Evolutionary conservation across 305 asterid genomes (phyloP), one percentile per base, ranked within the genome.

Genomic region (Fraxinus baroniana): DNA sequence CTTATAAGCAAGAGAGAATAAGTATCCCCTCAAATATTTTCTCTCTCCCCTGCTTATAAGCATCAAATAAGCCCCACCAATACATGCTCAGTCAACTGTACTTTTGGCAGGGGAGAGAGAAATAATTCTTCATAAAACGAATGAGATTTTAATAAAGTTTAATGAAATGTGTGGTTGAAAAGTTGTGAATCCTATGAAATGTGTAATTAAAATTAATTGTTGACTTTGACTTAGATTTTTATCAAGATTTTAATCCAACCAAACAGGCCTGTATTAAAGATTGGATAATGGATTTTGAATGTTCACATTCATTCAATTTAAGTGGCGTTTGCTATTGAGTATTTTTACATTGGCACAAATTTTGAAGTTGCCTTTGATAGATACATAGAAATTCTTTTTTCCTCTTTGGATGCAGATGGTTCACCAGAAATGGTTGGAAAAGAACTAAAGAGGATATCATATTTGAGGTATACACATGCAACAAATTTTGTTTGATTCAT

Each of bases 351-450:
- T 44, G 52, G 52, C 17, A 44, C 52, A 12, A 17, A 44, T 12
- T 15, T 44, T 44, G 20, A 49, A 49, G 62, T 49, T 49, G 62
- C 83, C 81, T 36, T 84, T 28, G 72, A 52, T 55, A 36, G 44
- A 28, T 46, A 32, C 78, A 52, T 86, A 83, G 30, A 76, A 77
- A 52, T 55, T 79, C 12, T 57, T 81, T 79, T 77, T 49, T 73
- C 55, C 79, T 26, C 87, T 81, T 85, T 85, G 83, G 82, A 88
- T 9, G 83, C 93, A 96, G 99, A 89, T 96, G 93, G 92, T 91
- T 96, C 89, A 94, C 98, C 62, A 91, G 92, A 90, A 36, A 84
- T 57, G 99, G 99, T 76, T 93, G 95, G 98, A 91, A 86, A 87
- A 92, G 98, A 88, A 94, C 97, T 73, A 94, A 94, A 89, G 98